Percentiles rank a stretch among this genome's conserved stretches.
These are phyloP conservation scores for Scutellaria baicalensis DNA, from an alignment of 257 asterid genomes.

Conservation along the genomic window DNA sequence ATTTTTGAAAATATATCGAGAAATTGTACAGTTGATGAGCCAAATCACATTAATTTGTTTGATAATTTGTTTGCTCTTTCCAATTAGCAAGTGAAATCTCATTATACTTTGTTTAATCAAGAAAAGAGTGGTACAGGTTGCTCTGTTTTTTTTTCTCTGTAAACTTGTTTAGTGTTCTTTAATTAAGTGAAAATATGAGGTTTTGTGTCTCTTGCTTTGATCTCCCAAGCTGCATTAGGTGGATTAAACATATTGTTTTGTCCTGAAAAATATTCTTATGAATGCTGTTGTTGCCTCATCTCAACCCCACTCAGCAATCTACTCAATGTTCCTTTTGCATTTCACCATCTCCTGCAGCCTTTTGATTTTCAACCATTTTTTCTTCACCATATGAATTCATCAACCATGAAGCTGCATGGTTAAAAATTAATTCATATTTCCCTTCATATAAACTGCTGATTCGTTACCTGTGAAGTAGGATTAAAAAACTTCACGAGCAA, in stretches of 20 bases:
- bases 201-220: not conserved
- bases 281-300: not conserved
- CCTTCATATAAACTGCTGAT: not conserved
- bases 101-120: not conserved
- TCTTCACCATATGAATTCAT: not conserved
- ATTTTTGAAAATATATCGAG: too few species aligned
- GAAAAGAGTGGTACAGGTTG: not conserved
- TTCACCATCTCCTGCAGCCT: not conserved
- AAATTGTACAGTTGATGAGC: too few species aligned
- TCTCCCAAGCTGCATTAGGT: conserved; percentile 5
- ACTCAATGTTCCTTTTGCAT: not conserved
- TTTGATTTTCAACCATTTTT: not conserved
- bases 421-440: not conserved
- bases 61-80: not conserved
- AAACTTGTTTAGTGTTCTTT: not conserved
- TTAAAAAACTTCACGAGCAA: not conserved
- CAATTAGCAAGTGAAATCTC: not conserved
- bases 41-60: too few species aligned
- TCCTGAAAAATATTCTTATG: not conserved
- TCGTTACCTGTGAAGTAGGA: not conserved
- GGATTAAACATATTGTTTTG: not conserved
- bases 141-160: not conserved
- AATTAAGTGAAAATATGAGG: not conserved
- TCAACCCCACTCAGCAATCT: not conserved
- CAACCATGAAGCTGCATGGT: not conserved